Percentiles rank a stretch among this genome's conserved stretches.
These are phyloP conservation scores for Yamadazyma epiphylla DNA, from an alignment of 1,139 yeast species.

Conservation along the genomic window DNA sequence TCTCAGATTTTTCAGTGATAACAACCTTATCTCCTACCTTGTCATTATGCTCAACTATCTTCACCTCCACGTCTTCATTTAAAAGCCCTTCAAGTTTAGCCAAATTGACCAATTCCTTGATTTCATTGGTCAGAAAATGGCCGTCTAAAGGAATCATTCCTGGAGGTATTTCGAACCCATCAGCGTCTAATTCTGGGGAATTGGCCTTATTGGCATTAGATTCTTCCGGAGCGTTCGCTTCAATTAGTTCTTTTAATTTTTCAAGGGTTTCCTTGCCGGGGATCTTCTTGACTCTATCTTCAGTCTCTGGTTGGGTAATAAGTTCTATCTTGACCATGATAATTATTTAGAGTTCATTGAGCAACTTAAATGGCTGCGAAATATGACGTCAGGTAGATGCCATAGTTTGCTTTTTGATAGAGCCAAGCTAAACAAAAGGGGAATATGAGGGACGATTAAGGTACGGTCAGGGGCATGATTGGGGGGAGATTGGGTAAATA, in stretches of 20 bases:
- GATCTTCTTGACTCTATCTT: constrained; percentile 3
- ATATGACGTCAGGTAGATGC: too few relatives aligned
- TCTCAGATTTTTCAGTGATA: too few relatives aligned
- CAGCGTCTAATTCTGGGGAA: constrained; percentile 20
- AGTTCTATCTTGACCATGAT: constrained; percentile 16
- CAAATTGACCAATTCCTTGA: constrained; percentile 24
- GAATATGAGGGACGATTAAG: too few relatives aligned
- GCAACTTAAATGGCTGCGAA: too few relatives aligned
- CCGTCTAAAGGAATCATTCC: constrained; percentile 42
- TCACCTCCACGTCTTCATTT: constrained; percentile 21
- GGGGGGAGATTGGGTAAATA: too few relatives aligned
- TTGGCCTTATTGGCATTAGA: constrained; percentile 6
- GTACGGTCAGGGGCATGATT: too few relatives aligned
- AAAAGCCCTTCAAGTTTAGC: constrained; percentile 31
- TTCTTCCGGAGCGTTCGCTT: constrained; percentile 9
- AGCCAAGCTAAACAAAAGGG: too few relatives aligned
- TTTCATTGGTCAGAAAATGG: constrained; percentile 35
- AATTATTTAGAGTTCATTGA: too few relatives aligned
- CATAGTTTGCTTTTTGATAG: too few relatives aligned
- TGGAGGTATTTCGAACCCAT: constrained; percentile 35
- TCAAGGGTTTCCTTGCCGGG: constrained; percentile 11
- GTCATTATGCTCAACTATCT: constrained; percentile 20
- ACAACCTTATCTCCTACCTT: constrained; percentile 15
- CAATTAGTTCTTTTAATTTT: constrained; percentile 15
- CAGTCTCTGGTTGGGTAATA: constrained; percentile 18